A percentile compares a stretch with the other conserved stretches of the same genome.
phyloP scores from a whole-genome alignment of 768 basidiomycete species.

The Suillus alpinus region DNA sequence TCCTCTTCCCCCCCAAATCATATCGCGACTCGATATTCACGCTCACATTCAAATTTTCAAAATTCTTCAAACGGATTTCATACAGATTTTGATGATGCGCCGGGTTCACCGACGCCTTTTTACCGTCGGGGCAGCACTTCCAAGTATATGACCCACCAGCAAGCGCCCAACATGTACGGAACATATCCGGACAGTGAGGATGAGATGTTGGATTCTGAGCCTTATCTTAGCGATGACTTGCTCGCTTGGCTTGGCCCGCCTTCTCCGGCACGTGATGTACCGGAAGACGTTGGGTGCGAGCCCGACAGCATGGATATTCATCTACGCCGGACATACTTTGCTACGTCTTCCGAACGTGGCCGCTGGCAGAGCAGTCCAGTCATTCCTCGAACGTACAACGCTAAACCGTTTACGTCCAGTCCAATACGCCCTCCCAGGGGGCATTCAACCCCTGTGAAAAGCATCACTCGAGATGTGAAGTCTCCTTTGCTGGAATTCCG shows the following conservation, averaged over 20 bases:
- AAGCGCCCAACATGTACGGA: neutral
- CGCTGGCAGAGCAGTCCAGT: constrained; percentile 55
- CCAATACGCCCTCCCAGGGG: constrained; percentile 17
- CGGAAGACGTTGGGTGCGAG: constrained; percentile 26
- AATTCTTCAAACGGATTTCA: no score
- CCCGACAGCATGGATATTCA: constrained; percentile 32
- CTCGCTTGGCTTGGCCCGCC: neutral
- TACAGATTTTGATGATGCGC: neutral
- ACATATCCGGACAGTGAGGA: neutral
- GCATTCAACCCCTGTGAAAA: constrained; percentile 23
- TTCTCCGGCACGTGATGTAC: neutral
- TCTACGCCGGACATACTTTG: constrained; percentile 50
- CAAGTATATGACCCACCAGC: neutral
- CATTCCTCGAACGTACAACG: constrained; percentile 21
- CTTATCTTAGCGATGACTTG: neutral
- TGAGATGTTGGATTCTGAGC: neutral
- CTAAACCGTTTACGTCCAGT: constrained; percentile 14
- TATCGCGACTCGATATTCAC: neutral
- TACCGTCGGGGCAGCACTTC: neutral
- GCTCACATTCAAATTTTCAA: neutral
- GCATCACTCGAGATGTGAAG: neutral
- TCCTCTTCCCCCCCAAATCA: neutral
- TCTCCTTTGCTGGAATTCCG: constrained; percentile 6
- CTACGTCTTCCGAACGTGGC: constrained; percentile 56
- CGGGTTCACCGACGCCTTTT: constrained; percentile 6